phyloP scores from a whole-genome alignment of 768 basidiomycete species.

The Hygrocybe punicea region DNA sequence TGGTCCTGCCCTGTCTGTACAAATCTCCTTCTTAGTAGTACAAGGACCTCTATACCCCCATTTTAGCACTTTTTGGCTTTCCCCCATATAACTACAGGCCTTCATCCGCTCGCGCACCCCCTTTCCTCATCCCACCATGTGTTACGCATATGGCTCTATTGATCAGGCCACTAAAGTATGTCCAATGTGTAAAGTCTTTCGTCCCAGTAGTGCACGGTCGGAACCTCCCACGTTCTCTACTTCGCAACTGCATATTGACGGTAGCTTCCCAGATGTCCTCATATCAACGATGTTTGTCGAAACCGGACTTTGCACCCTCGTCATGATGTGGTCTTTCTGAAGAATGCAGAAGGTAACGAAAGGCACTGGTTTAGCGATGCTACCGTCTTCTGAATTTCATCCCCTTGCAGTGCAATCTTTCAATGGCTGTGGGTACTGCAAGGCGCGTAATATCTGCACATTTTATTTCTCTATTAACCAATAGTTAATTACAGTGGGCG shows the following conservation, averaged over 20 bases:
- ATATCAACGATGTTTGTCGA: slow-evolving; percentile 69
- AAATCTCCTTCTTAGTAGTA: slow-evolving; percentile 10
- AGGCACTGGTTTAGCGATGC: slow-evolving; percentile 10
- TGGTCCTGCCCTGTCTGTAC: slow-evolving; percentile 16
- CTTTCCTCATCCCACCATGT: slow-evolving; percentile 50
- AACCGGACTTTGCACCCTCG: slow-evolving; percentile 73
- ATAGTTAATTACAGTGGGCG: slow-evolving; percentile 59
- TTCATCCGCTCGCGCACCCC: slow-evolving; percentile 16
- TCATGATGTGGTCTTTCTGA: slow-evolving; percentile 73
- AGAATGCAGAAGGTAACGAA: slow-evolving; percentile 78
- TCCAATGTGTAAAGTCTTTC: slow-evolving; percentile 84
- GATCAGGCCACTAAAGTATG: slow-evolving; percentile 67
- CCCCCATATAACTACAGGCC: slow-evolving; percentile 8
- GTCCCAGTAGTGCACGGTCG: slow-evolving; percentile 52
- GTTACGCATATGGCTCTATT: slow-evolving; percentile 65
- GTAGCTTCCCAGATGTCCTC: slow-evolving; percentile 59
- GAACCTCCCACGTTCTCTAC: slow-evolving; percentile 9
- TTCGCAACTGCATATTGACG: slow-evolving; percentile 20
- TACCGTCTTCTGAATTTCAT: slow-evolving; percentile 18
- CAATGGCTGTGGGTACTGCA: slow-evolving; percentile 88
- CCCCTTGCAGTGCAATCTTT: slow-evolving; percentile 63
- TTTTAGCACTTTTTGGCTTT: slow-evolving; percentile 7
- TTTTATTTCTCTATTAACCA: slow-evolving; percentile 19
- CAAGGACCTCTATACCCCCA: slow-evolving; percentile 34
- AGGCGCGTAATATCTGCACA: slow-evolving; percentile 46